A percentile compares a stretch with the other conserved stretches of the same genome.
Conservation (phyloP, 1,284 basidiomycete genomes). For the Cryptococcus hybrid region DNA sequence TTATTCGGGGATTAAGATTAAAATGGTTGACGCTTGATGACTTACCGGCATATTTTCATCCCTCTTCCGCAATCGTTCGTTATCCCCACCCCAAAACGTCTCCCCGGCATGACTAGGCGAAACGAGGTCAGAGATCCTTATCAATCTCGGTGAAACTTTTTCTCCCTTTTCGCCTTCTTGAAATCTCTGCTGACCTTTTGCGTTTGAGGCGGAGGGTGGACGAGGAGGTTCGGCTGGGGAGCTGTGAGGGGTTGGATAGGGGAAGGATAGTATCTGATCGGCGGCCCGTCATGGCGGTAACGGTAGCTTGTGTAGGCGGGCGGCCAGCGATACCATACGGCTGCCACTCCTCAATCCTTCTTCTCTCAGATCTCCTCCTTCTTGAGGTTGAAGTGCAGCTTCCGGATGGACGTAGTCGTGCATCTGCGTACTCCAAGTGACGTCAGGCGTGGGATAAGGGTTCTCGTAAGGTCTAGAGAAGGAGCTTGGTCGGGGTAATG, state of each 20-base stretch:
- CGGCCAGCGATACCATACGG: neutral
- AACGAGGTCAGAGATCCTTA: slow-evolving; percentile 17
- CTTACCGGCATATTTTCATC: neutral
- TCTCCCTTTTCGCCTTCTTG: neutral
- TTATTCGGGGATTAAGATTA: neutral
- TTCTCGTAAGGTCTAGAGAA: slow-evolving; percentile 15
- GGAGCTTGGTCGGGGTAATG: slow-evolving; percentile 6
- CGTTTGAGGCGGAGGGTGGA: slow-evolving; percentile 10
- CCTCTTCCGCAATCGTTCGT: neutral
- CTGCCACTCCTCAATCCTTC: slow-evolving; percentile 1
- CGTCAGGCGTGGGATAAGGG: slow-evolving; percentile 17
- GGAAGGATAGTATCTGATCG: slow-evolving; percentile 2
- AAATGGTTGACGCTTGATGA: too few species aligned
- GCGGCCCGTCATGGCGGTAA: too few species aligned
- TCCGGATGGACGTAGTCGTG: slow-evolving; percentile 3
- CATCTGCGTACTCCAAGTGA: slow-evolving; percentile 12
- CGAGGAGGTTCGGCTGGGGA: neutral
- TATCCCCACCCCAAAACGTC: neutral
- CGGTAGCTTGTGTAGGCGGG: neutral
- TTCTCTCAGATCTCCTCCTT: slow-evolving; percentile 7
- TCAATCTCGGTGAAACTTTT: slow-evolving; percentile 14
- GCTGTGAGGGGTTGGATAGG: slow-evolving; percentile 8
- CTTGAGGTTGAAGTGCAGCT: neutral
- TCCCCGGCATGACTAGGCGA: slow-evolving; percentile 5
- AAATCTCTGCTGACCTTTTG: neutral